phyloP scores from a whole-genome alignment of 129 eudicot genomes.

The Arctium lappa region DNA sequence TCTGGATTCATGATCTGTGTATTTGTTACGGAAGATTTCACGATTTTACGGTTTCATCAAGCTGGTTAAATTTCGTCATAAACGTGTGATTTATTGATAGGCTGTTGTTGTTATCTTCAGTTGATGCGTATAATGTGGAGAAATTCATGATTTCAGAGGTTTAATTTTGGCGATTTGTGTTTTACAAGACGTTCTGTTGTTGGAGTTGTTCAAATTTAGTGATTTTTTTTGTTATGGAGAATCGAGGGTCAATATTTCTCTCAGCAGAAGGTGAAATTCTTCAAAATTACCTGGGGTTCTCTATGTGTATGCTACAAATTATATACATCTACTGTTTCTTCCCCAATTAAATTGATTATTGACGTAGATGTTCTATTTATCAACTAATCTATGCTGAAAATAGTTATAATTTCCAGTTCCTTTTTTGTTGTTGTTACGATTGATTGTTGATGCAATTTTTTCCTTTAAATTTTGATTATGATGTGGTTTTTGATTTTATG shows the following conservation, averaged over 20 bases:
- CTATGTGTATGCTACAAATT: background rate
- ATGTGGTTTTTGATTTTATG: conserved; percentile 14
- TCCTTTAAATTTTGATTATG: background rate
- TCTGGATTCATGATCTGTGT: conserved; percentile 24
- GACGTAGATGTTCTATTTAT: background rate
- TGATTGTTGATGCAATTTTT: conserved; percentile 13
- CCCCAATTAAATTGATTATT: conserved; percentile 16
- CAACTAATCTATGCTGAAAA: background rate
- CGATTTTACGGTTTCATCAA: conserved; percentile 15
- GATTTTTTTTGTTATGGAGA: conserved; percentile 31
- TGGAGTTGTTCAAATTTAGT: background rate
- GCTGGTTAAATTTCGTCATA: conserved; percentile 6
- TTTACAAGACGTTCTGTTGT: background rate
- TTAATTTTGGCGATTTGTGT: conserved; percentile 19
- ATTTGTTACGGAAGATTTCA: conserved; percentile 14
- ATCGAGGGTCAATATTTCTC: conserved; percentile 29
- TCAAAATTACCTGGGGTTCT: background rate
- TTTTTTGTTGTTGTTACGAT: background rate
- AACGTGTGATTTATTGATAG: conserved; percentile 10
- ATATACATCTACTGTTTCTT: background rate
- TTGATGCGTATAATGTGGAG: conserved; percentile 20
- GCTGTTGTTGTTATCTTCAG: background rate
- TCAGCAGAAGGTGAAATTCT: conserved; percentile 42
- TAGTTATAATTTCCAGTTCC: background rate
- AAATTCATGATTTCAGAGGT: conserved; percentile 6